Evolutionary conservation across 2,329 filamentous ascomycete species (phyloP).

Genomic region (Epichloe coenophiala): DNA sequence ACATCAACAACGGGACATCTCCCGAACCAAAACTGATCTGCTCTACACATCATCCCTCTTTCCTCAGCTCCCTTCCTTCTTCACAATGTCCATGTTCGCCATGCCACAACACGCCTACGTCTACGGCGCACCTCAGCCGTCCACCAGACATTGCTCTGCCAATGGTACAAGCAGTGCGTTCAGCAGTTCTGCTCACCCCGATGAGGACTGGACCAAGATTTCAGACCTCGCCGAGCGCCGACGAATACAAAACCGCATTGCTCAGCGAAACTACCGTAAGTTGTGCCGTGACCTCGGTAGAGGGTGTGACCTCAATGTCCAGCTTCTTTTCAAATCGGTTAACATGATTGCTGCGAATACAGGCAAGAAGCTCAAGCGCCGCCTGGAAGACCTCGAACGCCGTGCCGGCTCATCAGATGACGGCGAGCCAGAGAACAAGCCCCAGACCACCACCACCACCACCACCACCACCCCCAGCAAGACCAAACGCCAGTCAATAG

Average conservation of each 20-base stretch:
- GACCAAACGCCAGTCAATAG: conserved; percentile 23
- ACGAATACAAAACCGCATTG: conserved; percentile 94
- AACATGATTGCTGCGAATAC: conserved; percentile 2
- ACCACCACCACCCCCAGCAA: conserved; percentile 22
- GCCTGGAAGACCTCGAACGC: conserved; percentile 72
- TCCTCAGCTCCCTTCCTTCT: not conserved
- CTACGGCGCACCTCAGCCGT: conserved; percentile 14
- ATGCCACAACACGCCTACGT: conserved; percentile 21
- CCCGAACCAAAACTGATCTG: too few relatives aligned
- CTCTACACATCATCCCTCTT: too few relatives aligned
- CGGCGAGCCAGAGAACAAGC: conserved; percentile 30
- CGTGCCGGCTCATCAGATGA: conserved; percentile 46
- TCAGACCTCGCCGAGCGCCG: conserved; percentile 89
- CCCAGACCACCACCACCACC: conserved; percentile 8
- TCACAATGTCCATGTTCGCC: conserved; percentile 23
- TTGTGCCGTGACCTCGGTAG: too few relatives aligned
- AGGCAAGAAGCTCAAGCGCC: conserved; percentile 90
- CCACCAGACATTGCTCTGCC: conserved; percentile 53
- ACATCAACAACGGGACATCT: not conserved
- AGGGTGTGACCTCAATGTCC: too few relatives aligned
- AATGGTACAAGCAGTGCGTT: conserved; percentile 87
- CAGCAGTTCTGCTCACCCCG: conserved; percentile 84
- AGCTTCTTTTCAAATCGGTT: not conserved
- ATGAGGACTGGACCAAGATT: conserved; percentile 99
- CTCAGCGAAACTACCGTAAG: conserved; percentile 88